Conservation (phyloP, 108 stramenopile genomes). For the Aurantiochytrium sp. region DNA sequence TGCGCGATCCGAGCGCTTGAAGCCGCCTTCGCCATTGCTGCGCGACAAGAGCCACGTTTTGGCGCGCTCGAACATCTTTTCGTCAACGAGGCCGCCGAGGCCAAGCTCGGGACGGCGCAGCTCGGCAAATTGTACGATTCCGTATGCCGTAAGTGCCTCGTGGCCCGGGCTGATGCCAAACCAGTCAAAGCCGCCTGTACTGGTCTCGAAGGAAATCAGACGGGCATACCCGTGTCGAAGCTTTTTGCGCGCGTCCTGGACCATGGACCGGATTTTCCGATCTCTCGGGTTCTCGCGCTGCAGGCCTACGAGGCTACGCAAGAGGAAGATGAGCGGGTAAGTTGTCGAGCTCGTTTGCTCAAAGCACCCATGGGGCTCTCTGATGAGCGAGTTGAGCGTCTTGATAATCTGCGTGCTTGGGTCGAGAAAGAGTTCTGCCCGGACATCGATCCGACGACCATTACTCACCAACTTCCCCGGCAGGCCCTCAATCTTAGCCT, state of each 20-base stretch:
- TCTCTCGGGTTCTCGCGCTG: not conserved
- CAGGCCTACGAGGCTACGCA: not conserved
- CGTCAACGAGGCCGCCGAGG: not conserved
- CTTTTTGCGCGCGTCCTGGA: not conserved
- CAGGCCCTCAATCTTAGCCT: too few species aligned
- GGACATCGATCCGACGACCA: not conserved
- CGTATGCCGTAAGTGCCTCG: conserved; percentile 14
- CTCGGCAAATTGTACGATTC: not conserved
- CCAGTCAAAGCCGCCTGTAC: not conserved
- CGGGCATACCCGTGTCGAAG: not conserved
- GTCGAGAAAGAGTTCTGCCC: not conserved
- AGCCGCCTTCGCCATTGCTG: not conserved
- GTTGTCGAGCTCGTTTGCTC: conserved; percentile 22
- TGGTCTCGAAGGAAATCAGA: not conserved
- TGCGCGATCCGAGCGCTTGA: not conserved
- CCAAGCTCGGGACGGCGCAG: not conserved
- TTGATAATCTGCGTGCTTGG: not conserved
- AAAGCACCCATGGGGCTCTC: not conserved
- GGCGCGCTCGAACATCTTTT: not conserved
- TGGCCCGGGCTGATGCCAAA: not conserved
- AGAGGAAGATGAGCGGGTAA: not conserved
- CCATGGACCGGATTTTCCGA: not conserved
- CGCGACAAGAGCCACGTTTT: not conserved
- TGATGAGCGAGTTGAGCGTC: not conserved
- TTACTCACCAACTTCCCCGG: not conserved